These are phyloP conservation scores for Takakia lepidozioides DNA, from an alignment of 225 moss, liverwort and hornwort genomes.

Conservation along the genomic window DNA sequence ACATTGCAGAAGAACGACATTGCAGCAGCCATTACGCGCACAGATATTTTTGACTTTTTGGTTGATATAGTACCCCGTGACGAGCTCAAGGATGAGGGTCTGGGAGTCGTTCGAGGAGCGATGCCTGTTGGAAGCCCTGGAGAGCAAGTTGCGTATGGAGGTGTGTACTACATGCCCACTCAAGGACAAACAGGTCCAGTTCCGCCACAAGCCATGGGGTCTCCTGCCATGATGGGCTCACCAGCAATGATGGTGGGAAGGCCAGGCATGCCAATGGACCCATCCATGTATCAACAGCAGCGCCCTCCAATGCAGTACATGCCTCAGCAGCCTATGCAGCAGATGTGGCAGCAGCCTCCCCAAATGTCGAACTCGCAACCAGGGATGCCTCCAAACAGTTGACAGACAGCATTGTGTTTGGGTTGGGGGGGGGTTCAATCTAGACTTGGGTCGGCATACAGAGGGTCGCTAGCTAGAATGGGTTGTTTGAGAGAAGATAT, in stretches of 20 bases:
- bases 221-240: conserved; percentile 80
- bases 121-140: conserved; percentile 75
- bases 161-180: conserved; percentile 68
- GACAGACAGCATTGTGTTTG: too few relatives aligned
- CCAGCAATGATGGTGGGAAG: conserved; percentile 92
- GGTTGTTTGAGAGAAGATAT: too few relatives aligned
- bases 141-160: conserved; percentile 77
- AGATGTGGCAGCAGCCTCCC: conserved; percentile 76
- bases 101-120: conserved; percentile 64
- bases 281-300: conserved; percentile 57
- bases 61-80: conserved; percentile 67
- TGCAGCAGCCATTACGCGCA: conserved; percentile 50
- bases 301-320: conserved; percentile 76
- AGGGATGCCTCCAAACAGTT: conserved; percentile 71
- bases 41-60: conserved; percentile 63
- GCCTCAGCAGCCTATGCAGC: conserved; percentile 75
- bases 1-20: conserved; percentile 66
- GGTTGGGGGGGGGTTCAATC: too few relatives aligned
- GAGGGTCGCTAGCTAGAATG: too few relatives aligned
- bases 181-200: conserved; percentile 64
- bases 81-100: conserved; percentile 79
- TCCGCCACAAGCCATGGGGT: conserved; percentile 46
- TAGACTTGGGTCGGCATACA: too few relatives aligned
- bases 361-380: conserved; percentile 53
- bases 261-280: conserved; percentile 48